These are phyloP conservation scores for Elsinoe batatas DNA, from an alignment of 2,329 filamentous ascomycete genomes.

Conservation along the genomic window DNA sequence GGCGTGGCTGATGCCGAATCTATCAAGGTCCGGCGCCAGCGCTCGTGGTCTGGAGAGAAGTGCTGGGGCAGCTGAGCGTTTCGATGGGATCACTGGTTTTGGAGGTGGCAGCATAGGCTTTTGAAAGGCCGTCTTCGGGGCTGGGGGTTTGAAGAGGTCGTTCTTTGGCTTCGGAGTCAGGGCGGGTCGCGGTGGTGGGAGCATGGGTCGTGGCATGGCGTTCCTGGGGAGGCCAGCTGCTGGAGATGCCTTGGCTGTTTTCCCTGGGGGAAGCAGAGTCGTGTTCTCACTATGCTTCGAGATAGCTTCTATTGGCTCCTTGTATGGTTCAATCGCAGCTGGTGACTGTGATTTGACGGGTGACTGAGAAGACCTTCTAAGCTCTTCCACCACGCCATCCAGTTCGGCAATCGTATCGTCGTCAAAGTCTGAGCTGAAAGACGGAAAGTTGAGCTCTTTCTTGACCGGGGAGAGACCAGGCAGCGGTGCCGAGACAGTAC, in stretches of 20 bases:
- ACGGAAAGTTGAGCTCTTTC: slow-evolving; percentile 17
- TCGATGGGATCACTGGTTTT: background rate
- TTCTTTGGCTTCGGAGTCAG: background rate
- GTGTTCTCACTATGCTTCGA: background rate
- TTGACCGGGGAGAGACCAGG: background rate
- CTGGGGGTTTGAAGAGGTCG: background rate
- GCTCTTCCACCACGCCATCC: slow-evolving; percentile 17
- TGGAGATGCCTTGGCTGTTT: background rate
- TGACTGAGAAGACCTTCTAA: slow-evolving; percentile 22
- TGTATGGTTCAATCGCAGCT: too few species aligned
- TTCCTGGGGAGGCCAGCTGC: background rate
- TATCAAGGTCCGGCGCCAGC: slow-evolving; percentile 1
- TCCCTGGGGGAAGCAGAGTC: background rate
- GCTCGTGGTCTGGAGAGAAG: background rate
- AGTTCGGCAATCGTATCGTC: background rate
- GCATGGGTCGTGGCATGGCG: slow-evolving; percentile 19
- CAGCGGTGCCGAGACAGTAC: background rate
- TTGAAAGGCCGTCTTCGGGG: background rate
- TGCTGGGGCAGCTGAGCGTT: background rate
- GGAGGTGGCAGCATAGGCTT: background rate
- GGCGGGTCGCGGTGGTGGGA: slow-evolving; percentile 12
- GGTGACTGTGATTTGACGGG: background rate
- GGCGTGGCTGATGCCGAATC: slow-evolving; percentile 22
- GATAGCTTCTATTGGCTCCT: background rate
- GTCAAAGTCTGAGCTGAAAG: slow-evolving; percentile 27